Evolutionary conservation across 2,329 filamentous ascomycete species (phyloP).

Genomic region (Cladophialophora carrionii): DNA sequence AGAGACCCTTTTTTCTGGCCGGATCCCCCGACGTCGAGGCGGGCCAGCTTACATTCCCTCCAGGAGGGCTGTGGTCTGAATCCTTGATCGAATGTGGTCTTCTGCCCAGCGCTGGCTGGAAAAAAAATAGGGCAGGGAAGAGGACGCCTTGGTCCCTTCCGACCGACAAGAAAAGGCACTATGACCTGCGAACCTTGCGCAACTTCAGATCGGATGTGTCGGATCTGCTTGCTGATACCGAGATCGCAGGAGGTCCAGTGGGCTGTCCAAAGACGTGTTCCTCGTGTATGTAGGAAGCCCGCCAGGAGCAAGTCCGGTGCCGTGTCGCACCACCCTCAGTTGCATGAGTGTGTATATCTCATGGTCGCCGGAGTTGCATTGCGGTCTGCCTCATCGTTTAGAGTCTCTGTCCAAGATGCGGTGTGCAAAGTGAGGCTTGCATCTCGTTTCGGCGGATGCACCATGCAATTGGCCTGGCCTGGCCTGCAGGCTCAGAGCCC

Average conservation of each 20-base stretch:
- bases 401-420: background rate
- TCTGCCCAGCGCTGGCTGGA: background rate
- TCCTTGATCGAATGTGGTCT: background rate
- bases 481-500: constrained; percentile 1
- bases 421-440: constrained; percentile 18
- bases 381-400: background rate
- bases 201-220: background rate
- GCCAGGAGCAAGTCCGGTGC: background rate
- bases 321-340: background rate
- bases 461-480: constrained; percentile 26
- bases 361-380: background rate
- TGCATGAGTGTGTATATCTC: background rate
- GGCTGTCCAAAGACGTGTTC: background rate
- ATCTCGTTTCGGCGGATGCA: constrained; percentile 12
- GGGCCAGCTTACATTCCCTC: background rate
- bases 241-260: too few relatives aligned
- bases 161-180: background rate
- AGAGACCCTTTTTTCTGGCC: background rate
- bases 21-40: background rate
- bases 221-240: background rate
- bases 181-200: background rate
- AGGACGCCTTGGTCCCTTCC: background rate
- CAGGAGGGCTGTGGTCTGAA: background rate
- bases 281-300: background rate
- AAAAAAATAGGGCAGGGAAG: background rate